phyloP scores from a whole-genome alignment of 2,329 filamentous ascomycete species.

The Apiospora kogelbergensis region DNA sequence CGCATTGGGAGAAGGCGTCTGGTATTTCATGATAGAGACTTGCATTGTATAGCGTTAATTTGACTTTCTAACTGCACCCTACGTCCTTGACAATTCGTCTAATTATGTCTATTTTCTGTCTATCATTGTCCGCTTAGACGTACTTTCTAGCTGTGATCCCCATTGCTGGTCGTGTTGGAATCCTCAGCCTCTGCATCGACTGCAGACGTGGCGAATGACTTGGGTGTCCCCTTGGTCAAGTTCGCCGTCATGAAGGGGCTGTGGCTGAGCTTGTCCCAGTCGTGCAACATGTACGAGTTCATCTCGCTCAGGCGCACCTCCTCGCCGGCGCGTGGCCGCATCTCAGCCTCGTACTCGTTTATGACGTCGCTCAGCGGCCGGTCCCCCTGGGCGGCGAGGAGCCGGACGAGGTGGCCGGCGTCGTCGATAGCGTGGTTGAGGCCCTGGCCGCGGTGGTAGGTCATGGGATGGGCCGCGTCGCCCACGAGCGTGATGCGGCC shows the following conservation, averaged over 20 bases:
- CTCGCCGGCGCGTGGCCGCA: conserved; percentile 42
- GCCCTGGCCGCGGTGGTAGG: conserved; percentile 45
- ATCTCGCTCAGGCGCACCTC: conserved; percentile 43
- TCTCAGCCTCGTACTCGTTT: conserved; percentile 41
- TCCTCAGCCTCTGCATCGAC: not conserved
- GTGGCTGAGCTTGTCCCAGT: conserved; percentile 33
- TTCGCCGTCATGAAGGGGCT: conserved; percentile 30
- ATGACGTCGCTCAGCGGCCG: conserved; percentile 29
- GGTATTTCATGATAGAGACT: not conserved
- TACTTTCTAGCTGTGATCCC: not conserved
- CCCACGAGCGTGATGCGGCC: conserved; percentile 33
- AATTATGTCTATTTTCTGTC: not conserved
- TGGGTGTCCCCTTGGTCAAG: conserved; percentile 18
- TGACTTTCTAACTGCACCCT: not conserved
- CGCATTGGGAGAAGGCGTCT: not conserved
- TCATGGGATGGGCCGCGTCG: conserved; percentile 36
- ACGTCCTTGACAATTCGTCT: not conserved
- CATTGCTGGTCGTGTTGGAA: not conserved
- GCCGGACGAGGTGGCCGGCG: conserved; percentile 37
- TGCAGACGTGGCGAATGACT: not conserved
- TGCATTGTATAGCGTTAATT: not conserved
- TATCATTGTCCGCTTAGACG: no score
- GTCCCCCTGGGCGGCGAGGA: conserved; percentile 21
- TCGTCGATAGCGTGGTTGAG: conserved; percentile 48
- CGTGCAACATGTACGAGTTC: conserved; percentile 47